Percentiles rank a stretch among this genome's conserved stretches.
Evolutionary conservation across 2,329 filamentous ascomycete genomes (phyloP).

Genomic region (Paecilomyces niveus): DNA sequence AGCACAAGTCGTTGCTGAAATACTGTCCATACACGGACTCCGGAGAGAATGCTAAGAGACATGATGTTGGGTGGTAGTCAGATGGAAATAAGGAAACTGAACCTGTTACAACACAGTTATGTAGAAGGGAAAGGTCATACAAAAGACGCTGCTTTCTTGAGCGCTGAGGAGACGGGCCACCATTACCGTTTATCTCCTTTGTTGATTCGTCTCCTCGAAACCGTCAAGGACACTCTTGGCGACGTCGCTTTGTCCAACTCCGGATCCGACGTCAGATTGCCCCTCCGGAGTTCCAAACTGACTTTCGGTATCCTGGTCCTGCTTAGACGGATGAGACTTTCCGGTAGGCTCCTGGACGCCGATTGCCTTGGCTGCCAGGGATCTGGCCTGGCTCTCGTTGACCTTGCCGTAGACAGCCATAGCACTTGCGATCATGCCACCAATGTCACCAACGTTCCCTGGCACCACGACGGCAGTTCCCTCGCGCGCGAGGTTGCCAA

Average conservation of each 20-base stretch:
- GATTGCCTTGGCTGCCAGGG: conserved; percentile 42
- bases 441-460: conserved; percentile 93
- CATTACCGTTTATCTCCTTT: conserved; percentile 17
- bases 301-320: conserved; percentile 6
- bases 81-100: neutral
- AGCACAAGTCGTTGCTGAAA: neutral
- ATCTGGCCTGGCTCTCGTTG: conserved; percentile 67
- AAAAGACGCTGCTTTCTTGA: neutral
- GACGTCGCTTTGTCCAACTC: conserved; percentile 29
- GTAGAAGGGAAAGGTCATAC: neutral
- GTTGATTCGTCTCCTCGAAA: conserved; percentile 38
- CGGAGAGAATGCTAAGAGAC: neutral
- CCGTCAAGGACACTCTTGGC: conserved; percentile 43
- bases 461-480: conserved; percentile 93
- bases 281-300: conserved; percentile 22
- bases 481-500: conserved; percentile 85
- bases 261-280: conserved; percentile 14
- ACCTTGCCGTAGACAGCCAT: conserved; percentile 95
- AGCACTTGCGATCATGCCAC: conserved; percentile 92
- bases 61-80: neutral
- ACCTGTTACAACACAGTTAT: neutral
- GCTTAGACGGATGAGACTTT: conserved; percentile 5
- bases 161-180: neutral
- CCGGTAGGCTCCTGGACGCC: conserved; percentile 16
- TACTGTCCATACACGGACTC: neutral